Base-by-base conservation (phyloP, 208 protist species). In the Acanthamoeba triangularis region DNA sequence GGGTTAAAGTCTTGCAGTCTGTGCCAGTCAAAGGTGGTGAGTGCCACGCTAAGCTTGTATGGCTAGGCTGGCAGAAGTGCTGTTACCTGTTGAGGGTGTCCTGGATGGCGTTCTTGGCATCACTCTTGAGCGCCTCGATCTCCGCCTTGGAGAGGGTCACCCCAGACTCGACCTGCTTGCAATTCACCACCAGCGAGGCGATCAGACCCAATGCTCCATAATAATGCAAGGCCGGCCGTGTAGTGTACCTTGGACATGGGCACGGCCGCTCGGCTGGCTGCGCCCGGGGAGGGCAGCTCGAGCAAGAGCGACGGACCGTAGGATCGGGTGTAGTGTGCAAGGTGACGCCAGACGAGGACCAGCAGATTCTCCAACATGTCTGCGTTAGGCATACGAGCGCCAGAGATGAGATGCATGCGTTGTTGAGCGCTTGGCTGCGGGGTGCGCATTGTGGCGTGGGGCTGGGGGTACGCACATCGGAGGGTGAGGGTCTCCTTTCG, bases 291-390 rank as follows among this genome's bases (percentile, higher is more conserved):
- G 37, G 72, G 91, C 63, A 94, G 47, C 35, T 85, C 52, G 69
- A 59, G 47, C 25, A 37, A 30, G 33, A 85, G 91, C n/a, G 91
- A 35, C 3, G 91, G 72, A 14, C n/a, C 63, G 30, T 74, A 94
- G 44, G 35, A 47, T 4, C 69, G 72, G 2, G 69, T 94, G 91
- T 85, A 94, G 91, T 94, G 72, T 1, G 52, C 28, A 11, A 94
- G 69, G 56, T 94, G 91, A 10, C 74, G 44, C 91, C 91, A 94
- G 14, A 85, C 54, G n/a, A 94, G 33, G 35, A 94, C 30, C 63
- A 94, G 35, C 33, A 85, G 23, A 30, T 94, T 94, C 91, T 94
- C 91, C 63, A 94, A 25, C 52, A 94, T 94, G 47, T 94, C 91
- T 94, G 52, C 7, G 28, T 37, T 25, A 67, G 4, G 23, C 54